Evolutionary conservation across 345 rosid genomes (phyloP), one percentile per base, ranked within the genome.

Genomic region (Microcos paniculata): DNA sequence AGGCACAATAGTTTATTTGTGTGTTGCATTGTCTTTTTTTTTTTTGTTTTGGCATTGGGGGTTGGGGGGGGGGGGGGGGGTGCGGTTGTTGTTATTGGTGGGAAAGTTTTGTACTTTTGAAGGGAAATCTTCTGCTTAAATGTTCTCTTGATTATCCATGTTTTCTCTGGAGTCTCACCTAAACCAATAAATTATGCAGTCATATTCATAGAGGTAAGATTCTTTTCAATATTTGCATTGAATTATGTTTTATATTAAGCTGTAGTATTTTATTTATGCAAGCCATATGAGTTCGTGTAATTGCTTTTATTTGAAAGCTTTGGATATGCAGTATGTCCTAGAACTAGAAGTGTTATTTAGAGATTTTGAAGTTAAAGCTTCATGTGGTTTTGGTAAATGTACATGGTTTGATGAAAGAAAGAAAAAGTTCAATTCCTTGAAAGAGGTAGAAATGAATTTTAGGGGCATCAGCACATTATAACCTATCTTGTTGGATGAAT

Each of bases 271-370:
- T n/a, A n/a, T n/a, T n/a, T n/a, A n/a, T n/a, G n/a, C n/a, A n/a
- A n/a, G n/a, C n/a, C n/a, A n/a, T 26, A 15, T 15, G 42, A 42
- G 65, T 56, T 28, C 31, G 30, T 30, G 1, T 24, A 46, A 7
- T 67, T 70, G 46, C 66, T 26, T 28, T 48, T 12, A 15, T 55
- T 75, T 55, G 61, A 24, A 24, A 43, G 71, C 21, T 66, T 66
- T 66, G 15, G 8, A 24, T 56, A n/a, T 15, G 8, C 66, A 24
- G n/a, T 15, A 4, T 38, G 52, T 46, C 67, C 45, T 7, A 1
- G 4, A 35, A n/a, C n/a, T 43, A 53, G n/a, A 45, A 6, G 71
- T 0, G 1, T 67, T 18, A 45, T 45, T 45, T 45, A 21, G 38
- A 45, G 21, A 67, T 8, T 40, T 26, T 45, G 12, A 24, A 24